Evolutionary conservation across 2,329 filamentous ascomycete genomes (phyloP), one percentile per base, ranked within the genome.

Genomic region (Colletotrichum navitas): DNA sequence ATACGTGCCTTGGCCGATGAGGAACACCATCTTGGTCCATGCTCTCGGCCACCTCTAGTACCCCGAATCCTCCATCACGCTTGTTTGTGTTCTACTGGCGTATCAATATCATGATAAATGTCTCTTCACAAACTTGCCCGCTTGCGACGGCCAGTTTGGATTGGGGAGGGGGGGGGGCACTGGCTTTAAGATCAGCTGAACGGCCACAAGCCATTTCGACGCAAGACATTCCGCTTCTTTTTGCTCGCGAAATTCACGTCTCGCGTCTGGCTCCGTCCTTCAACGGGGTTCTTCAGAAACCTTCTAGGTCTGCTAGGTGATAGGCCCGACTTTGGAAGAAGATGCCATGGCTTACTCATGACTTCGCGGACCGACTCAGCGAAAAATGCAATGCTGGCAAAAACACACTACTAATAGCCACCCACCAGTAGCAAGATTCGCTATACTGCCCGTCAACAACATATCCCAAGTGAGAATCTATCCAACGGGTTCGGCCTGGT

Each of bases 141-240:
- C 78, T 52, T 85, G 83, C 80, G 83, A 86, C 54, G 77, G 77
- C 59, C 58, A 63, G 32, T 41, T 45, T 58, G 24, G 24, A 60
- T 26, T 26, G 14, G 39, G 14, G n/a, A n/a, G 60, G 29, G 39
- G 14, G 16, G 26, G 60, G 29, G 60, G 34, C 32, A 24, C 43
- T 7, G 52, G 29, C 32, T 26, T 21, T 43, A 14, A 59, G 59
- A 68, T 68, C 64, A 67, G 63, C 56, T 52, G 63, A 62, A 56
- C 45, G 32, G 51, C 51, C 36, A 29, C 51, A 39, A 51, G 32
- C 43, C 68, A 61, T 56, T 32, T 63, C 65, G 39, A 60, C 60
- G 39, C 58, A 39, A 63, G 59, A 49, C 58, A 63, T 21, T 21
- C 18, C n/a, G 63, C 55, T n/a, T 32, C 52, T 59, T 63, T 52